Percentiles rank a stretch among this genome's conserved stretches.
These are phyloP conservation scores for Fagus sylvatica DNA, from an alignment of 306 rosid genomes.

Conservation along the genomic window DNA sequence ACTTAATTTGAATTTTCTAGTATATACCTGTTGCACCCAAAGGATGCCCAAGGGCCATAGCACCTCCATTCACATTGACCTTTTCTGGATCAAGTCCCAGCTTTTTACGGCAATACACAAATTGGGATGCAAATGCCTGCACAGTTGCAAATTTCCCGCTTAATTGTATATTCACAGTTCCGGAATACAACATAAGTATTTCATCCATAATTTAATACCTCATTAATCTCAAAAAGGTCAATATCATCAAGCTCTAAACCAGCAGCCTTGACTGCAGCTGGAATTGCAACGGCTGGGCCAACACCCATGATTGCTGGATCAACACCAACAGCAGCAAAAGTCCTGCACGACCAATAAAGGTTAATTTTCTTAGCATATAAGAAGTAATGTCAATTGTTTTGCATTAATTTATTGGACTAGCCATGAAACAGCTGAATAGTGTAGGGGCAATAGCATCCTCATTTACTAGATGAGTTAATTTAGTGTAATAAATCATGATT, in stretches of 20 bases:
- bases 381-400: background rate
- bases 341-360: constrained; percentile 48
- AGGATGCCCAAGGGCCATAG: constrained; percentile 95
- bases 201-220: constrained; percentile 49
- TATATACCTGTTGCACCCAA: constrained; percentile 86
- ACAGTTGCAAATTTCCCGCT: constrained; percentile 17
- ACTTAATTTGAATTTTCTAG: background rate
- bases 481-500: background rate
- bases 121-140: constrained; percentile 97
- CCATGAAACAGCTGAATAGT: background rate
- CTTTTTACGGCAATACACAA: constrained; percentile 85
- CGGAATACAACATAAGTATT: constrained; percentile 2
- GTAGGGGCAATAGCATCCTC: background rate
- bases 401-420: background rate
- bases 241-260: constrained; percentile 86
- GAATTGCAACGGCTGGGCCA: constrained; percentile 98
- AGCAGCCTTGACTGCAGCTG: constrained; percentile 91
- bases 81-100: constrained; percentile 86
- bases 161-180: constrained; percentile 14
- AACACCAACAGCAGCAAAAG: constrained; percentile 86
- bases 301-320: constrained; percentile 98
- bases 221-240: constrained; percentile 93
- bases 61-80: constrained; percentile 95
- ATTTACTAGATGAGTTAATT: background rate
- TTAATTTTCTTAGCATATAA: constrained; percentile 5